phyloP scores from a whole-genome alignment of 78 protist species.

The Speleostelium caveatum region DNA sequence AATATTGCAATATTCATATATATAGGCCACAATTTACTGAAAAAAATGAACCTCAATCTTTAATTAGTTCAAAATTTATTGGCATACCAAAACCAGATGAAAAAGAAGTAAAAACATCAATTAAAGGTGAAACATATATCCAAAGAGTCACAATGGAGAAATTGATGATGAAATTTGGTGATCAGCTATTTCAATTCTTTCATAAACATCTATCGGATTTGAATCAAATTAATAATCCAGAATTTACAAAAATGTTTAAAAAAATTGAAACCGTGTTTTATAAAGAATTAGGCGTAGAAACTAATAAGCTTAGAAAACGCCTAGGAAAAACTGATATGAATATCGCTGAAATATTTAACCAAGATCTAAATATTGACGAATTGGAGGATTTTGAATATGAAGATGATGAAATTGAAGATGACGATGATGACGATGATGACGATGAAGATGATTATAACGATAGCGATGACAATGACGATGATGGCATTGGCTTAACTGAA shows the following conservation, averaged over 20 bases:
- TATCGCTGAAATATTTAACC: neutral
- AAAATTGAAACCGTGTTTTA: neutral
- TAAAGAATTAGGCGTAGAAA: neutral
- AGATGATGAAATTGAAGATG: neutral
- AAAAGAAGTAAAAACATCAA: neutral
- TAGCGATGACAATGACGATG: neutral
- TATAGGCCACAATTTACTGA: slow-evolving; percentile 7
- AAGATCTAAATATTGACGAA: neutral
- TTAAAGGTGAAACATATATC: neutral
- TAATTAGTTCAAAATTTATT: neutral
- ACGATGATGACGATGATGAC: neutral
- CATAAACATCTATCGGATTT: slow-evolving; percentile 2
- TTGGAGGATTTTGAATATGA: neutral
- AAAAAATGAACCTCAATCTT: neutral
- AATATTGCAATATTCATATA: slow-evolving; percentile 29
- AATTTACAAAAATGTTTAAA: neutral
- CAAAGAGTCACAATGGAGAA: slow-evolving; percentile 27
- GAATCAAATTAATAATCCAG: neutral
- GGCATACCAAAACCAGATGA: neutral
- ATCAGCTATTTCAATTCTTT: slow-evolving; percentile 30
- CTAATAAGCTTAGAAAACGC: neutral
- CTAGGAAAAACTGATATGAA: slow-evolving; percentile 10
- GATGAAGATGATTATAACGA: slow-evolving; percentile 2
- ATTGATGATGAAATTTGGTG: slow-evolving; percentile 50
- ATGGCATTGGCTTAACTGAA: too few relatives aligned